Evolutionary conservation across 2,329 filamentous ascomycete species (phyloP).

Genomic region (Apiospora phragmitis): DNA sequence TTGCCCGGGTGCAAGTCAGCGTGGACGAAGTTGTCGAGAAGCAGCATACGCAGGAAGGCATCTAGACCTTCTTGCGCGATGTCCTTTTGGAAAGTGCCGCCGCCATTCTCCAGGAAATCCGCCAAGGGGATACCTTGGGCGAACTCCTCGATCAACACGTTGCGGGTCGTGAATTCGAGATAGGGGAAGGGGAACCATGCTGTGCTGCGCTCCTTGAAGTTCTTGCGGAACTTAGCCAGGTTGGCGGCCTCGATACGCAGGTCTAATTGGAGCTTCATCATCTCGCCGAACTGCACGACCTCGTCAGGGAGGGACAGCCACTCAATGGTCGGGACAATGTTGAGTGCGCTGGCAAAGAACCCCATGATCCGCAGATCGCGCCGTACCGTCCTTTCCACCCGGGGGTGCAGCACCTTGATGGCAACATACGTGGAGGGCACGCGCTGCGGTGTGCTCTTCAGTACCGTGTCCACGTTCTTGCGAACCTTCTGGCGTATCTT

Average conservation of each 20-base stretch:
- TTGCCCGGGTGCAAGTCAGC: constrained; percentile 96
- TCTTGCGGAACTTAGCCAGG: constrained; percentile 80
- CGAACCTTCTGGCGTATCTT: constrained; percentile 69
- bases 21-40: constrained; percentile 97
- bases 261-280: constrained; percentile 98
- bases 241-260: constrained; percentile 94
- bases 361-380: constrained; percentile 92
- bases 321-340: constrained; percentile 88
- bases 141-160: constrained; percentile 93
- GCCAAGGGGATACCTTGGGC: constrained; percentile 90
- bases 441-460: constrained; percentile 82
- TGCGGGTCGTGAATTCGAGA: constrained; percentile 85
- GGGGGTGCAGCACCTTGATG: constrained; percentile 91
- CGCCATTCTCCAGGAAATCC: constrained; percentile 87
- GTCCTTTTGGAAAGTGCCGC: constrained; percentile 88
- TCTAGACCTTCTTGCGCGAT: constrained; percentile 95
- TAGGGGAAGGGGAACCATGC: constrained; percentile 98
- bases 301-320: constrained; percentile 97
- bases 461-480: constrained; percentile 79
- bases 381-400: constrained; percentile 86
- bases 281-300: constrained; percentile 89
- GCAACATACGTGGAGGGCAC: constrained; percentile 92
- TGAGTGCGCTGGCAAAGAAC: constrained; percentile 83
- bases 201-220: constrained; percentile 86
- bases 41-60: constrained; percentile 92